Conservation (phyloP, 2,329 filamentous ascomycete species). For the Phialemoniopsis sp. region DNA sequence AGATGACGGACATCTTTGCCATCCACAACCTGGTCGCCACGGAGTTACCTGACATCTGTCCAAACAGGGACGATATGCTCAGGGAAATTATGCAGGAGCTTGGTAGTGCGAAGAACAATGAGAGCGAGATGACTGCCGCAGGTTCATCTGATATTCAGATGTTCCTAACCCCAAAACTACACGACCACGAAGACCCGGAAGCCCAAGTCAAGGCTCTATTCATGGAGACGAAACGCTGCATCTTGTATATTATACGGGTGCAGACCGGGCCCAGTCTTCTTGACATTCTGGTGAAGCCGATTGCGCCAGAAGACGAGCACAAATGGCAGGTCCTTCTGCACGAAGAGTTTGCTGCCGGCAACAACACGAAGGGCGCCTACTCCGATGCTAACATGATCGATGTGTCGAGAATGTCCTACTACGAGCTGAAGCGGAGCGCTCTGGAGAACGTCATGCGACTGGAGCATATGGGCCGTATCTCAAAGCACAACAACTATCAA, state of each 20-base stretch:
- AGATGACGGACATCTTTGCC: constrained; percentile 95
- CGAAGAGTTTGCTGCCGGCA: constrained; percentile 72
- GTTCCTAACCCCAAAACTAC: constrained; percentile 84
- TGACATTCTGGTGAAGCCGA: constrained; percentile 90
- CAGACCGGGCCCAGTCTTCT: constrained; percentile 90
- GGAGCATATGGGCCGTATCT: constrained; percentile 83
- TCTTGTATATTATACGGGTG: constrained; percentile 95
- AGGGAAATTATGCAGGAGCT: constrained; percentile 91
- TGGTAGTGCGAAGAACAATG: constrained; percentile 93
- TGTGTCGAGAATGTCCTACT: constrained; percentile 83
- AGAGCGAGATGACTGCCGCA: constrained; percentile 85
- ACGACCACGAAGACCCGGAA: constrained; percentile 88
- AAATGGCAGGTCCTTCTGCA: constrained; percentile 79
- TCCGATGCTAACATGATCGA: constrained; percentile 87
- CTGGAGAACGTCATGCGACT: constrained; percentile 91
- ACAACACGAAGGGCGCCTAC: constrained; percentile 76
- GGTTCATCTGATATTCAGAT: constrained; percentile 87
- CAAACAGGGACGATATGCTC: constrained; percentile 78
- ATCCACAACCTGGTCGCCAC: constrained; percentile 85
- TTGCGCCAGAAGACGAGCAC: constrained; percentile 80
- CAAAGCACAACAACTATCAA: constrained; percentile 89
- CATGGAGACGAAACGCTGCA: constrained; percentile 97
- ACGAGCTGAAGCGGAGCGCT: constrained; percentile 86
- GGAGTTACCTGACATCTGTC: constrained; percentile 74
- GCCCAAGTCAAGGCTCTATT: constrained; percentile 88